Base-by-base conservation (phyloP, 1,284 basidiomycete species). In the Fistulina hepatica region DNA sequence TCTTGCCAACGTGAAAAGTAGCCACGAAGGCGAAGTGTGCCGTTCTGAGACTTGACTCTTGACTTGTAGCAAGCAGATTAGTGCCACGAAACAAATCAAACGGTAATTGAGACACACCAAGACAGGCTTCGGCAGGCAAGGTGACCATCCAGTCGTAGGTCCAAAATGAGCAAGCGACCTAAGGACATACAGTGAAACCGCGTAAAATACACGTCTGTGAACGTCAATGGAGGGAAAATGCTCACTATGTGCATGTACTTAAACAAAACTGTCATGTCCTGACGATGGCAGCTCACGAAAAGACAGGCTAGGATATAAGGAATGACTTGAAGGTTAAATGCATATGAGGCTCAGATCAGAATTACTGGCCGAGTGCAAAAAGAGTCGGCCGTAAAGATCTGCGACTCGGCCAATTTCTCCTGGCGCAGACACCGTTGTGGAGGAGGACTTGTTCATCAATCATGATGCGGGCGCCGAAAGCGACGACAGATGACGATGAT, bases 61-160 rank as follows among this genome's bases (percentile, higher is more conserved):
- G 24, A 25, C 24, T 25, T 25, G 9, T 25, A 9, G 9, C 24
- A 25, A 9, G n/a, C 24, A 25, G 9, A 25, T n/a, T 25, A 9
- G 9, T n/a, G 9, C 24, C n/a, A 9, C 9, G 9, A 9, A 9
- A 9, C 24, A 25, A n/a, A 25, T n/a, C n/a, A 25, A 9, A 9
- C 9, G 9, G n/a, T 25, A 25, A 9, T 9, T 25, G n/a, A n/a
- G 28, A 31, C 3, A 5, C 11, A 31, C 28, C 9, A 9, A 31
- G 15, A 31, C 13, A 31, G 9, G 4, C 10, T 31, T 31, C 28
- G 15, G 13, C 13, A 8, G 28, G 28, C 28, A 31, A 13, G 13
- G 28, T 31, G 28, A 31, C 9, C 13, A 31, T 11, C 28, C 28
- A 31, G 28, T 31, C 28, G 28, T 31, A 31, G 9, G 19, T 16